These are phyloP conservation scores for Scutellaria minor DNA, from an alignment of 257 asterid species.

Conservation along the genomic window DNA sequence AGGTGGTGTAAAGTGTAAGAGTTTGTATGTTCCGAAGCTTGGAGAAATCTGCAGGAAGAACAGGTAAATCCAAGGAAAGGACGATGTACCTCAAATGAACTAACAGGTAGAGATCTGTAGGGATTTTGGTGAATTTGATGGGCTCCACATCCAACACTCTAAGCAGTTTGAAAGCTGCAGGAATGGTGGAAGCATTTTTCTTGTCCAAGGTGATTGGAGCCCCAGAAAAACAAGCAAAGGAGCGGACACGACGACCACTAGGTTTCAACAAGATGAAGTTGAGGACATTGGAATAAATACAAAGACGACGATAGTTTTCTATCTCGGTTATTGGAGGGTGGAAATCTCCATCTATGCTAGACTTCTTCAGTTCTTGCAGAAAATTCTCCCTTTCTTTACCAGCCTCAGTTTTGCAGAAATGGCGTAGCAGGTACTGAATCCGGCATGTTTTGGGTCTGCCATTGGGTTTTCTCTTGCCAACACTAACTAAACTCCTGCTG, in stretches of 20 bases:
- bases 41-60: slow-evolving; percentile 46
- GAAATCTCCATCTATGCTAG: not conserved
- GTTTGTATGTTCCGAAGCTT: slow-evolving; percentile 60
- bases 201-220: slow-evolving; percentile 31
- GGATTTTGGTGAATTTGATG: slow-evolving; percentile 38
- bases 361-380: slow-evolving; percentile 26
- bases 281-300: slow-evolving; percentile 40
- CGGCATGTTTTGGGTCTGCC: slow-evolving; percentile 53
- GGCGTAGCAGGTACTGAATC: slow-evolving; percentile 44
- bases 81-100: slow-evolving; percentile 48
- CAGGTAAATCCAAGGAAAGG: slow-evolving; percentile 31
- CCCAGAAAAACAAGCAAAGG: slow-evolving; percentile 38
- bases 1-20: slow-evolving; percentile 45
- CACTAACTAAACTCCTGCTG: slow-evolving; percentile 41
- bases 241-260: slow-evolving; percentile 41
- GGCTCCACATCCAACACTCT: slow-evolving; percentile 47
- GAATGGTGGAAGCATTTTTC: slow-evolving; percentile 36
- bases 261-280: slow-evolving; percentile 30
- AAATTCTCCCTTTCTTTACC: slow-evolving; percentile 21
- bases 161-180: slow-evolving; percentile 44
- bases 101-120: slow-evolving; percentile 36
- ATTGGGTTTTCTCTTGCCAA: slow-evolving; percentile 32
- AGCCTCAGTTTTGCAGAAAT: slow-evolving; percentile 47
- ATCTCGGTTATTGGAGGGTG: not conserved
- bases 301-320: slow-evolving; percentile 38